These are phyloP conservation scores for Lactuca sativa DNA, from an alignment of 129 eudicot species.

Conservation along the genomic window DNA sequence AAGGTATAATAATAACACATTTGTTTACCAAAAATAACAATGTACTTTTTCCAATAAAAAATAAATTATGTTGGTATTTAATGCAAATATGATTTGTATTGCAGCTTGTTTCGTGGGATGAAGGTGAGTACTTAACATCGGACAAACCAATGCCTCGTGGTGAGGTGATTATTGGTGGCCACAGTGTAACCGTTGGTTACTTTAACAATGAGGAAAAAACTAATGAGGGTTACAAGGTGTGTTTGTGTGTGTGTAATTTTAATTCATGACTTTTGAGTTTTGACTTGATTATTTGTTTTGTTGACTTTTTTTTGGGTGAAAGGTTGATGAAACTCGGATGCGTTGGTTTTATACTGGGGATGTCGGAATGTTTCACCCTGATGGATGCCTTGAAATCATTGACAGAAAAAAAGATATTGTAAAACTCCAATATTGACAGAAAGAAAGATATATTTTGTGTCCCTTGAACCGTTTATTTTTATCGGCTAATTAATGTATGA, in stretches of 20 bases:
- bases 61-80: too few relatives aligned
- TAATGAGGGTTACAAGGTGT: conserved; percentile 78
- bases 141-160: conserved; percentile 99
- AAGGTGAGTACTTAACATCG: conserved; percentile 75
- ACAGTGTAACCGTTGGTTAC: conserved; percentile 83
- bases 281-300: conserved; percentile 13
- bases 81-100: conserved; percentile 7
- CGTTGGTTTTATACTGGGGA: conserved; percentile 99
- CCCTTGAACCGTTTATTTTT: too few relatives aligned
- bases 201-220: conserved; percentile 84
- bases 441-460: too few relatives aligned
- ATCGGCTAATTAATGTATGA: too few relatives aligned
- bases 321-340: conserved; percentile 92
- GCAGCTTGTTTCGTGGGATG: conserved; percentile 98
- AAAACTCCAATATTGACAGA: conserved; percentile 96
- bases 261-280: not conserved
- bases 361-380: conserved; percentile 89
- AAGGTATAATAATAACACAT: conserved; percentile 43
- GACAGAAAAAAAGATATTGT: conserved; percentile 98
- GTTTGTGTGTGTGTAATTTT: not conserved
- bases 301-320: conserved; percentile 12
- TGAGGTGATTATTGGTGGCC: conserved; percentile 86
- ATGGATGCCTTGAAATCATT: conserved; percentile 94
- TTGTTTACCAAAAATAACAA: too few relatives aligned
- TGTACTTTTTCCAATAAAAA: not conserved